A percentile compares a stretch with the other conserved stretches of the same genome.
Evolutionary conservation across 176 grass and related monocot genomes (phyloP).

Genomic region (Typha latifolia): DNA sequence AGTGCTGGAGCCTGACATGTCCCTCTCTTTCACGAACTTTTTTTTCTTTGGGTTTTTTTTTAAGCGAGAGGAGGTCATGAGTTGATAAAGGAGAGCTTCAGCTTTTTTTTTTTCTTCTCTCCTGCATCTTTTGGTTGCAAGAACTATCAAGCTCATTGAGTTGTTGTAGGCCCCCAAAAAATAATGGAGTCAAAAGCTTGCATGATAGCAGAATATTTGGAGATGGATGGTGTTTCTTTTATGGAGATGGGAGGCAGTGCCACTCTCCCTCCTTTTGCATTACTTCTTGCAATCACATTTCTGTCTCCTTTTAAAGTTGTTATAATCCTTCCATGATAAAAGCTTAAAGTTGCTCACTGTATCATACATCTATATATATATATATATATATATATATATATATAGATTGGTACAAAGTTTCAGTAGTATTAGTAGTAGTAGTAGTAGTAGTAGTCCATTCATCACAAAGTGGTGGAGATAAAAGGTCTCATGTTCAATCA

Average conservation of each 20-base stretch:
- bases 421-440: not conserved
- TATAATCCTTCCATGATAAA: too few species aligned
- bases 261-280: constrained; percentile 4
- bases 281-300: too few species aligned
- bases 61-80: not conserved
- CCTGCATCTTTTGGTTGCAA: not conserved
- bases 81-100: constrained; percentile 12
- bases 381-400: too few species aligned
- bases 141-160: constrained; percentile 1
- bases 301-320: too few species aligned
- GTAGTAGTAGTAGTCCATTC: not conserved
- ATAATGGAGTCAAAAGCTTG: constrained; percentile 43
- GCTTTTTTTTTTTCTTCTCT: constrained; percentile 2
- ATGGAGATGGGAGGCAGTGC: constrained; percentile 19
- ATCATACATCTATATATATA: too few species aligned
- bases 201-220: constrained; percentile 61
- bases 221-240: constrained; percentile 25
- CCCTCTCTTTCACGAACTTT: not conserved
- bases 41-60: not conserved
- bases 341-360: too few species aligned
- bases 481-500: constrained; percentile 28
- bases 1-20: constrained; percentile 1
- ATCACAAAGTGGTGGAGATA: not conserved
- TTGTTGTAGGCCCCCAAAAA: constrained; percentile 11
- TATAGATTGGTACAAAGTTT: too few species aligned